These are phyloP conservation scores for Fusarium sacchari DNA, from an alignment of 2,329 filamentous ascomycete species.

Conservation along the genomic window DNA sequence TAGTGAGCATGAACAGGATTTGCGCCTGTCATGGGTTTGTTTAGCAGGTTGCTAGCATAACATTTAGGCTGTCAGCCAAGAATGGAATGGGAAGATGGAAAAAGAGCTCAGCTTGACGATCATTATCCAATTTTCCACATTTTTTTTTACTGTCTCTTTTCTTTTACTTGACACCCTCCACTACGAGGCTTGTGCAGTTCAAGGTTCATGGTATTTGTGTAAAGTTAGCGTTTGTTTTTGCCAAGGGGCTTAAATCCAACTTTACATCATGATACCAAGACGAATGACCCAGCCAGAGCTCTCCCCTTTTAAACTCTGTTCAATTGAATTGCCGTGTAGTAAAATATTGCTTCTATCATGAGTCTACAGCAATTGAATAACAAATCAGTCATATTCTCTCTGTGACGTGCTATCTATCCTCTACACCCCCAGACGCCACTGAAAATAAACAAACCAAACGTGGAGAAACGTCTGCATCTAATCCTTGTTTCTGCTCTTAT, in stretches of 20 bases:
- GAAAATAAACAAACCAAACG: conserved; percentile 16
- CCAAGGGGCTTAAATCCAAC: conserved; percentile 5
- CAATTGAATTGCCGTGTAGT: neutral
- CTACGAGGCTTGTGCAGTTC: neutral
- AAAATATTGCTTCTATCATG: neutral
- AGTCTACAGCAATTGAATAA: neutral
- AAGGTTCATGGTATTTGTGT: conserved; percentile 6
- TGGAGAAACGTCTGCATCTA: conserved; percentile 28
- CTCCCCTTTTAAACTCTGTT: neutral
- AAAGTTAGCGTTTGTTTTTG: neutral
- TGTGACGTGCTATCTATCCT: conserved; percentile 27
- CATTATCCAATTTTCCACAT: neutral
- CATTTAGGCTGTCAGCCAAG: conserved; percentile 15
- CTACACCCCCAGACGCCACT: conserved; percentile 33
- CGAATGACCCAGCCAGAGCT: neutral
- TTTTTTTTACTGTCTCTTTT: neutral
- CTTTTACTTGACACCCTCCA: neutral
- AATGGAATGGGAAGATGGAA: conserved; percentile 15
- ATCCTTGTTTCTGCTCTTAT: conserved; percentile 17
- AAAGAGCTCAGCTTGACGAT: conserved; percentile 27
- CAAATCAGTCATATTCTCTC: neutral
- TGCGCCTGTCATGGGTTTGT: conserved; percentile 2
- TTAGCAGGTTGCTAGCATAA: neutral
- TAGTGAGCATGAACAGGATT: conserved; percentile 29
- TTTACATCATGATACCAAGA: conserved; percentile 16